These are phyloP conservation scores for Cercospora janseana DNA, from an alignment of 2,329 filamentous ascomycete genomes.

Conservation along the genomic window DNA sequence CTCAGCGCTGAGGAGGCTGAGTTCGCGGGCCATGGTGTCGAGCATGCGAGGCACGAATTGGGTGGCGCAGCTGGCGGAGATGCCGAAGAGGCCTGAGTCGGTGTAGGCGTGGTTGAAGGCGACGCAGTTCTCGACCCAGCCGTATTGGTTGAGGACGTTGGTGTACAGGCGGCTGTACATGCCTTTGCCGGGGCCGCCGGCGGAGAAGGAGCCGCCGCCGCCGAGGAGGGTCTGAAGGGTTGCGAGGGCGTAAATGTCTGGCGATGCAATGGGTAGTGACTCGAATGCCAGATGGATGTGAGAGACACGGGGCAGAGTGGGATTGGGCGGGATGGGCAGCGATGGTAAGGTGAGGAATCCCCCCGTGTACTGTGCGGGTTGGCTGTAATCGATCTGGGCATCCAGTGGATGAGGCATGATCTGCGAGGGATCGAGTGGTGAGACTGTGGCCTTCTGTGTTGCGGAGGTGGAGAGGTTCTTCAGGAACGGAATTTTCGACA, in stretches of 20 bases:
- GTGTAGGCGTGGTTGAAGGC: constrained; percentile 98
- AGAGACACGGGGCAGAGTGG: constrained; percentile 74
- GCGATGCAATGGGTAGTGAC: constrained; percentile 81
- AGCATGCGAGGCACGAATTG: constrained; percentile 78
- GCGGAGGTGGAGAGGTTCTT: constrained; percentile 82
- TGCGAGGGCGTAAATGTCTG: constrained; percentile 93
- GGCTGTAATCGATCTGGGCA: constrained; percentile 55
- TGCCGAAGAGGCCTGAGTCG: constrained; percentile 92
- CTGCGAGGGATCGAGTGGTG: constrained; percentile 50
- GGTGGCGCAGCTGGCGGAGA: constrained; percentile 81
- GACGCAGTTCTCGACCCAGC: constrained; percentile 93
- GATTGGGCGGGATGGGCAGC: constrained; percentile 73
- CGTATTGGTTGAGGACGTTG: constrained; percentile 94
- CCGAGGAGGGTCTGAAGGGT: constrained; percentile 94
- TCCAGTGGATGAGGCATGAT: constrained; percentile 46
- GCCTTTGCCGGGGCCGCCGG: constrained; percentile 93
- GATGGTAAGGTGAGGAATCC: constrained; percentile 84
- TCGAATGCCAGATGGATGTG: constrained; percentile 97
- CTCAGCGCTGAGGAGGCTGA: constrained; percentile 73
- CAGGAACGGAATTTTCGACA: constrained; percentile 84
- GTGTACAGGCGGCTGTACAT: constrained; percentile 99
- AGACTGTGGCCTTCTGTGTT: constrained; percentile 59
- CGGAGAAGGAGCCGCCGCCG: constrained; percentile 93
- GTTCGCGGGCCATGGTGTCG: constrained; percentile 90
- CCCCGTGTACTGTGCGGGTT: constrained; percentile 82